Conservation (phyloP, 2,329 filamentous ascomycete genomes). For the Botrytis pseudocinerea region DNA sequence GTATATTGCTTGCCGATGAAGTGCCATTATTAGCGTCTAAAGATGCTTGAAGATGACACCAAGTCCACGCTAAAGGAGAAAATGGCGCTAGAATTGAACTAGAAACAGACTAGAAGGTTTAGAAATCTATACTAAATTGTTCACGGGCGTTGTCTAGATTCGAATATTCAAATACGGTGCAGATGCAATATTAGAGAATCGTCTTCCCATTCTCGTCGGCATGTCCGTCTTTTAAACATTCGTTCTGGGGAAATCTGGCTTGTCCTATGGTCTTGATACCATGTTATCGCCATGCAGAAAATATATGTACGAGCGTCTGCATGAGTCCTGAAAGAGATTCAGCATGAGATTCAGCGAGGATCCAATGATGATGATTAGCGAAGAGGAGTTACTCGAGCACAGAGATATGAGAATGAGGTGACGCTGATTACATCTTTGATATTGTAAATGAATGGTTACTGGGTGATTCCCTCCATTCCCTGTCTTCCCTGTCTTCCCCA, state of each 20-base stretch:
- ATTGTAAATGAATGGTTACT: not conserved
- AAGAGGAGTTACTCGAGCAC: not conserved
- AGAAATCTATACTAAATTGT: not conserved
- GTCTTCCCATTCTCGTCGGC: not conserved
- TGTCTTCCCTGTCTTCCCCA: not conserved
- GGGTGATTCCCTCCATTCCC: not conserved
- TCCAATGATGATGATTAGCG: not conserved
- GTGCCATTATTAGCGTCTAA: not conserved
- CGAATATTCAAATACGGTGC: not conserved
- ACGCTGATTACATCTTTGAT: not conserved
- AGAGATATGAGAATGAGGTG: not conserved
- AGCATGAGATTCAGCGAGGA: not conserved
- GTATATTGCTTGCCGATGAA: not conserved
- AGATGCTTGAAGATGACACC: not conserved
- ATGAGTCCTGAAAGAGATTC: not conserved
- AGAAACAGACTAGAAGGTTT: conserved; percentile 1
- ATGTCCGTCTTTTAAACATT: not conserved
- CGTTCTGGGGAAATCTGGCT: not conserved
- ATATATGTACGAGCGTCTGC: not conserved
- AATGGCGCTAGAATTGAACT: not conserved
- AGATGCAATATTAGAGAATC: not conserved
- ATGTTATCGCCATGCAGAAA: not conserved
- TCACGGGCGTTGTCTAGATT: not conserved
- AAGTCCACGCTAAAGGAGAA: not conserved
- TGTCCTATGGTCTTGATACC: not conserved